Conservation (phyloP, 345 rosid genomes). For the Arabis hirsuta region DNA sequence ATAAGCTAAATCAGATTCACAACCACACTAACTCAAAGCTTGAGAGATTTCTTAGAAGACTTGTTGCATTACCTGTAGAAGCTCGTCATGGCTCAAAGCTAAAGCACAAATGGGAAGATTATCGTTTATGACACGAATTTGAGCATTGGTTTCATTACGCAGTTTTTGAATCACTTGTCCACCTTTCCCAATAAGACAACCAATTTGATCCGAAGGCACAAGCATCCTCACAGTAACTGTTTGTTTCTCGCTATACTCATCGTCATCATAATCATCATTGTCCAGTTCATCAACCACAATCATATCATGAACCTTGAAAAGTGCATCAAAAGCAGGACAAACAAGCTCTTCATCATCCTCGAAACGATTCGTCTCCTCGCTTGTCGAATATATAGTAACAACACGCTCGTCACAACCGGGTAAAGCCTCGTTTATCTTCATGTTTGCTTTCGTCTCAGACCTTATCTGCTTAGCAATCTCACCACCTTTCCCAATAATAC, state of each 20-base stretch:
- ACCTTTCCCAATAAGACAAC: constrained; percentile 73
- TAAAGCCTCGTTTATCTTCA: constrained; percentile 59
- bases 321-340: constrained; percentile 70
- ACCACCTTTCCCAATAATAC: constrained; percentile 73
- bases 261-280: constrained; percentile 48
- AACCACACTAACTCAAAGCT: constrained; percentile 7
- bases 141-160: constrained; percentile 59
- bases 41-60: not conserved
- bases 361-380: constrained; percentile 58
- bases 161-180: constrained; percentile 67
- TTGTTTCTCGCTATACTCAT: constrained; percentile 51
- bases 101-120: constrained; percentile 60
- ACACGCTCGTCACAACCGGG: constrained; percentile 67
- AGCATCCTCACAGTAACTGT: constrained; percentile 58
- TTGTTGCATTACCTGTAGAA: constrained; percentile 58
- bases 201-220: constrained; percentile 76
- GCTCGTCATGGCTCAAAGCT: constrained; percentile 63
- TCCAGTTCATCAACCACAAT: constrained; percentile 51
- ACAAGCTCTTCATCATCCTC: constrained; percentile 53
- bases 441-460: constrained; percentile 57
- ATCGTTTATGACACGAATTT: constrained; percentile 62
- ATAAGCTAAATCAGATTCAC: constrained; percentile 17
- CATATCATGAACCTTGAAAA: constrained; percentile 64
- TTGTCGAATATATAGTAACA: constrained; percentile 58
- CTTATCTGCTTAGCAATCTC: constrained; percentile 66